Percentiles rank a stretch among this genome's conserved stretches.
phyloP scores from a whole-genome alignment of 768 basidiomycete species.

The Cyclocybe cylindracea region DNA sequence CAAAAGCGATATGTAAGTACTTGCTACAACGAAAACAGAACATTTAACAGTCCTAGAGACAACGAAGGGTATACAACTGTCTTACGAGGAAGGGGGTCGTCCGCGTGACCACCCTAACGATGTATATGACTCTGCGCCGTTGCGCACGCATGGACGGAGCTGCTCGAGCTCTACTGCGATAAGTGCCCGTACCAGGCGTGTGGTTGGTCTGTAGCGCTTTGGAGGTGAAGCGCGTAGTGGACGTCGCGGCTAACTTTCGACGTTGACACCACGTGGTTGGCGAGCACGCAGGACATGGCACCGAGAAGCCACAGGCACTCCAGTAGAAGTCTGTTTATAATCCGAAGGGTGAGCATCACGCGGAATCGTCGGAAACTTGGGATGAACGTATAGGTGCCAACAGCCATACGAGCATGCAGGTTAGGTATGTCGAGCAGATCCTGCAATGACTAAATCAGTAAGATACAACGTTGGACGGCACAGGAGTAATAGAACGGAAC shows the following conservation, averaged over 20 bases:
- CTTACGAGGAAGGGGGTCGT: too few species aligned
- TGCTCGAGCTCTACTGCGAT: too few species aligned
- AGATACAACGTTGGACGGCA: conserved; percentile 22
- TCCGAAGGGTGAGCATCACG: too few species aligned
- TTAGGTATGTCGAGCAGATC: conserved; percentile 56
- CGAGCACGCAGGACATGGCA: conserved; percentile 60
- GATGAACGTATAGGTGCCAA: conserved; percentile 31
- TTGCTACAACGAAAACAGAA: too few species aligned
- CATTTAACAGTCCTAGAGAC: too few species aligned
- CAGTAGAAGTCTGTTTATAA: conserved; percentile 33
- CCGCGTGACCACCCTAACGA: neutral
- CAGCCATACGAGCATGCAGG: conserved; percentile 46
- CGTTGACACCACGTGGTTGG: conserved; percentile 60
- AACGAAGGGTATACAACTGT: too few species aligned
- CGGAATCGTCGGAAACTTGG: neutral
- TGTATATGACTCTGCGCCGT: neutral
- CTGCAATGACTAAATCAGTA: conserved; percentile 26
- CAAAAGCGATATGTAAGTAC: too few species aligned
- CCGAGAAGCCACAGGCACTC: conserved; percentile 60
- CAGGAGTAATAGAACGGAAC: conserved; percentile 59
- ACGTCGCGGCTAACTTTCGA: conserved; percentile 36
- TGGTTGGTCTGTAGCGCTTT: neutral
- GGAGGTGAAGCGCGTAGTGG: neutral
- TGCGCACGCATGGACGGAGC: too few species aligned
- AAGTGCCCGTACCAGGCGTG: too few species aligned